A percentile compares a stretch with the other conserved stretches of the same genome.
phyloP scores from a whole-genome alignment of 768 basidiomycete species.

The Phlegmacium glaucopus region DNA sequence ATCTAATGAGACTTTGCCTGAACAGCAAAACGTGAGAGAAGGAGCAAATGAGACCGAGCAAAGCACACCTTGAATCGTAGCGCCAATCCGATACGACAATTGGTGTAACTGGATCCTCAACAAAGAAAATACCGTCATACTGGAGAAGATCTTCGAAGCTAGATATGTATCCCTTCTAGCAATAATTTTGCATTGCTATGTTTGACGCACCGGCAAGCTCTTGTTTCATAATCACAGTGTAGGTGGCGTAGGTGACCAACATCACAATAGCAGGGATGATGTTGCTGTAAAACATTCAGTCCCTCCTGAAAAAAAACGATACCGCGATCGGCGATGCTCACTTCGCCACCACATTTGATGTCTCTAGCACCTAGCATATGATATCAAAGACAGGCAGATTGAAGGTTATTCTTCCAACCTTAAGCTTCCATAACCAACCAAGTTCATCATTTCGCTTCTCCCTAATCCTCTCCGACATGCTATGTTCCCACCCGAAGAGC shows the following conservation, averaged over 20 bases:
- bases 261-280: conserved; percentile 1
- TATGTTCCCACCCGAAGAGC: too few species aligned
- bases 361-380: neutral
- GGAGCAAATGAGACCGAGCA: too few species aligned
- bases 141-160: conserved; percentile 47
- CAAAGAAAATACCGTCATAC: conserved; percentile 59
- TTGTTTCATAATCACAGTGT: conserved; percentile 35
- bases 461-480: conserved; percentile 48
- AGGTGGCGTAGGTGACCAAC: too few species aligned
- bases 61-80: too few species aligned
- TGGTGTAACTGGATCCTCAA: too few species aligned
- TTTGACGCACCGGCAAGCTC: conserved; percentile 21
- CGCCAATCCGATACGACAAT: too few species aligned
- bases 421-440: conserved; percentile 45
- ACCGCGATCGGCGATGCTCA: neutral
- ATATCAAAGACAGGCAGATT: conserved; percentile 36
- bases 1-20: conserved; percentile 63
- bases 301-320: neutral
- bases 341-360: conserved; percentile 6
- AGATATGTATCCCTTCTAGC: too few species aligned
- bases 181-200: neutral
- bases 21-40: too few species aligned
- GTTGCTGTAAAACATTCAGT: conserved; percentile 7
- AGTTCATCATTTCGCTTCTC: conserved; percentile 64
- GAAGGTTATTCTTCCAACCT: conserved; percentile 41